Conservation (phyloP, 495 filamentous ascomycete species). For the Penicillium paradoxum region DNA sequence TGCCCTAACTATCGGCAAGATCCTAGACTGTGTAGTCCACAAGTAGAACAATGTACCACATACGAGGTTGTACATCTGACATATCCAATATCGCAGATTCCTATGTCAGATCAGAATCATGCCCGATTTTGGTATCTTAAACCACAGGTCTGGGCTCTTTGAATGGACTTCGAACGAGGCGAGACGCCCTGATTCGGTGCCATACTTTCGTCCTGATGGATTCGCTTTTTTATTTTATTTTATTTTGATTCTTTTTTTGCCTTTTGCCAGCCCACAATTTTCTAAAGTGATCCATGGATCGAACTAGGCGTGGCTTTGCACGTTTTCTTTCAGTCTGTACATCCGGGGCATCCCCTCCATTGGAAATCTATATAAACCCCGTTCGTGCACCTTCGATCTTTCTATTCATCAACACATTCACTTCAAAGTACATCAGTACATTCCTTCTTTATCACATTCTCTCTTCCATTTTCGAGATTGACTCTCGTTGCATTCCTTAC, state of each 20-base stretch:
- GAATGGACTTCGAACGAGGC: not conserved
- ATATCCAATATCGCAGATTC: not conserved
- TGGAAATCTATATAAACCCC: conserved; percentile 22
- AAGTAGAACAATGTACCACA: not conserved
- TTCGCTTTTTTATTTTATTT: conserved; percentile 1
- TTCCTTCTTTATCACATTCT: conserved; percentile 11
- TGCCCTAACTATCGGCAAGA: not conserved
- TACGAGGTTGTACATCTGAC: too few relatives aligned
- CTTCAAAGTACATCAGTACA: conserved; percentile 10
- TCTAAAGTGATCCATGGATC: conserved; percentile 20
- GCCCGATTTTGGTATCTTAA: not conserved
- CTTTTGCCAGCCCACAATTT: conserved; percentile 12
- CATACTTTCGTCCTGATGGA: not conserved
- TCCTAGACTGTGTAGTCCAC: not conserved
- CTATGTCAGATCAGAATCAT: too few relatives aligned
- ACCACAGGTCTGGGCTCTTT: not conserved
- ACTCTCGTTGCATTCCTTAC: conserved; percentile 24
- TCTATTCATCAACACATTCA: conserved; percentile 16
- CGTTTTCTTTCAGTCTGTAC: conserved; percentile 17
- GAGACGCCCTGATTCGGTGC: conserved; percentile 6
- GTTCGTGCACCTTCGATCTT: not conserved
- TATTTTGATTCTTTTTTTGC: conserved; percentile 11
- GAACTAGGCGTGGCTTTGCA: conserved; percentile 14
- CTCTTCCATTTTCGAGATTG: conserved; percentile 23
- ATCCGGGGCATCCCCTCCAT: conserved; percentile 10